Conservation (phyloP, 306 rosid species). For the Citrullus amarus region DNA sequence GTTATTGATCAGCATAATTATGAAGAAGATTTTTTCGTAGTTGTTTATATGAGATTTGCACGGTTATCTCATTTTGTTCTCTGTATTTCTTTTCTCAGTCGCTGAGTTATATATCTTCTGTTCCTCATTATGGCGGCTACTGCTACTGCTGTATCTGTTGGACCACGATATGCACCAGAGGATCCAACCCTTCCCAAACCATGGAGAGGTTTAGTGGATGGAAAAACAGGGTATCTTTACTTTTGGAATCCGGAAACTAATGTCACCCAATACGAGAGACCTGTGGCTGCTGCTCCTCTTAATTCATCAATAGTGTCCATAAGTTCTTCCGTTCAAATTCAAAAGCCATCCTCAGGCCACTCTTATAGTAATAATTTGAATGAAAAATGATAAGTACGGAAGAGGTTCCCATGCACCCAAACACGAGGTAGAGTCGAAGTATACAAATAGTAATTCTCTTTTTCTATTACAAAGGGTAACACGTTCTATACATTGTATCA, state of each 20-base stretch:
- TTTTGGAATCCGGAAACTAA: conserved; percentile 99
- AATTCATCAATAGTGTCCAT: conserved; percentile 46
- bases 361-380: conserved; percentile 34
- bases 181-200: conserved; percentile 97
- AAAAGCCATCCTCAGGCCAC: conserved; percentile 49
- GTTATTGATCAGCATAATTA: background rate
- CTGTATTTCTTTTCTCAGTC: background rate
- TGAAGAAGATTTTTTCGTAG: background rate
- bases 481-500: background rate
- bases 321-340: conserved; percentile 73
- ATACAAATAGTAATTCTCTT: conserved; percentile 35
- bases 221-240: conserved; percentile 95
- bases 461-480: background rate
- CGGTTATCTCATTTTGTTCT: background rate
- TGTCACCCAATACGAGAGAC: conserved; percentile 91
- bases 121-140: conserved; percentile 69
- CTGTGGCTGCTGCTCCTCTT: conserved; percentile 28
- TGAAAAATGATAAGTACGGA: conserved; percentile 46
- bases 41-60: background rate
- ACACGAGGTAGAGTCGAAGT: conserved; percentile 36
- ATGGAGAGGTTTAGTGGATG: conserved; percentile 95
- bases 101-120: background rate
- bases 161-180: conserved; percentile 88
- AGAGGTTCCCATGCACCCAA: conserved; percentile 41
- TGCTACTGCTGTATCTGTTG: conserved; percentile 53